A percentile compares a stretch with the other conserved stretches of the same genome.
Conservation (phyloP, 176 grass and related monocot species). For the Cocos nucifera region DNA sequence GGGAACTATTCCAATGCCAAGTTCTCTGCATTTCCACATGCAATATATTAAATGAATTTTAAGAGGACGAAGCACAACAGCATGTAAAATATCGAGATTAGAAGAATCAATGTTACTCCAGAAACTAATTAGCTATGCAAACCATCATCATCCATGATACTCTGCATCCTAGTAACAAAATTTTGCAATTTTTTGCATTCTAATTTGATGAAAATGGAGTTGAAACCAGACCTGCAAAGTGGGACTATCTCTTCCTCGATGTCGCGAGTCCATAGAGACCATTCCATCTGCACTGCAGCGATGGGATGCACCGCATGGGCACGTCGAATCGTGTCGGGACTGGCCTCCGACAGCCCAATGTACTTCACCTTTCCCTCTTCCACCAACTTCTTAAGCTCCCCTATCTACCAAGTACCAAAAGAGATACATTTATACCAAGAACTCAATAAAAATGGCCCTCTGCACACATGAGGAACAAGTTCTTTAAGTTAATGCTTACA, state of each 20-base stretch:
- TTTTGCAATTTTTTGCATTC: too few species aligned
- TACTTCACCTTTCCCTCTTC: conserved; percentile 12
- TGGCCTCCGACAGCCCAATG: conserved; percentile 7
- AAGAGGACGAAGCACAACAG: too few species aligned
- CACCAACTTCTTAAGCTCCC: conserved; percentile 15
- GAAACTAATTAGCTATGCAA: too few species aligned
- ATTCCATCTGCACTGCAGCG: conserved; percentile 9
- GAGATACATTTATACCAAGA: too few species aligned
- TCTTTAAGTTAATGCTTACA: background rate
- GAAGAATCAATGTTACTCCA: too few species aligned
- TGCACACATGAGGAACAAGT: too few species aligned
- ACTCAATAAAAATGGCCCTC: too few species aligned
- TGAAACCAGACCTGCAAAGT: conserved; percentile 5
- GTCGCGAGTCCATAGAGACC: conserved; percentile 6
- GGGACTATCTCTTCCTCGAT: conserved; percentile 12
- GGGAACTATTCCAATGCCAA: conserved; percentile 8
- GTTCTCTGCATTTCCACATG: background rate
- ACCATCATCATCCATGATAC: too few species aligned
- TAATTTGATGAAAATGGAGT: too few species aligned
- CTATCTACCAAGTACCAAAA: background rate
- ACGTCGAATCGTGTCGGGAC: conserved; percentile 4
- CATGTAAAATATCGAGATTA: too few species aligned
- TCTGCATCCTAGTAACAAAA: too few species aligned
- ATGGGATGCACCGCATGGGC: conserved; percentile 3
- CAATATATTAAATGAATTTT: too few species aligned